phyloP scores from a whole-genome alignment of 768 basidiomycete species.

The Pulveroboletus sp. region DNA sequence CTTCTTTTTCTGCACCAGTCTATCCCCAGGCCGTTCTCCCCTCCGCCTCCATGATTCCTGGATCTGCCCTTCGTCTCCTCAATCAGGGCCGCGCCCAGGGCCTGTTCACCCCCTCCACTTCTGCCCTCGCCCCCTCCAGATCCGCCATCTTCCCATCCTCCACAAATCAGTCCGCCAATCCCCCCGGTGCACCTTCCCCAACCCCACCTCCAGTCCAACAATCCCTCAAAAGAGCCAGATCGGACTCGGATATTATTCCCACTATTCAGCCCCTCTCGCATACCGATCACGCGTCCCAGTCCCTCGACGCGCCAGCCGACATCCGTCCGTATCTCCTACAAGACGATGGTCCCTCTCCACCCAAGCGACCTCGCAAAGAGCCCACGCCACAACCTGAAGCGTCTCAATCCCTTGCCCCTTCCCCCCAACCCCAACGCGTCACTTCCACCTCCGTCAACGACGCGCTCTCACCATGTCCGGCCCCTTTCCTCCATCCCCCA shows the following conservation, averaged over 20 bases:
- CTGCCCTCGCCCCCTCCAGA: constrained; percentile 44
- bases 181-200: constrained; percentile 48
- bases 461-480: constrained; percentile 33
- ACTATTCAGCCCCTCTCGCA: constrained; percentile 13
- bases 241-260: constrained; percentile 54
- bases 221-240: constrained; percentile 57
- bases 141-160: constrained; percentile 51
- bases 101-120: constrained; percentile 80
- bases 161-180: constrained; percentile 42
- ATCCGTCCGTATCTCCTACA: constrained; percentile 43
- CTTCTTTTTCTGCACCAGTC: constrained; percentile 55
- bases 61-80: constrained; percentile 76
- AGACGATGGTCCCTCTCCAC: constrained; percentile 62
- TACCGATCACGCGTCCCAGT: constrained; percentile 19
- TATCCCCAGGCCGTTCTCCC: constrained; percentile 58
- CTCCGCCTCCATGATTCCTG: constrained; percentile 83
- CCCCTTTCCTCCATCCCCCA: constrained; percentile 45
- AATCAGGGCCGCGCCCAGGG: constrained; percentile 86
- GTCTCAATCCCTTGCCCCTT: constrained; percentile 14
- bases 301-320: constrained; percentile 37
- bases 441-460: constrained; percentile 34
- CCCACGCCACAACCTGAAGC: constrained; percentile 34
- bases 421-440: constrained; percentile 22
- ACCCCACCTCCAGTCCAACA: constrained; percentile 46
- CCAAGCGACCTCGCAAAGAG: constrained; percentile 69